Evolutionary conservation across 2,329 filamentous ascomycete genomes (phyloP), one percentile per base, ranked within the genome.

Genomic region (Tricladium varicosporioides): DNA sequence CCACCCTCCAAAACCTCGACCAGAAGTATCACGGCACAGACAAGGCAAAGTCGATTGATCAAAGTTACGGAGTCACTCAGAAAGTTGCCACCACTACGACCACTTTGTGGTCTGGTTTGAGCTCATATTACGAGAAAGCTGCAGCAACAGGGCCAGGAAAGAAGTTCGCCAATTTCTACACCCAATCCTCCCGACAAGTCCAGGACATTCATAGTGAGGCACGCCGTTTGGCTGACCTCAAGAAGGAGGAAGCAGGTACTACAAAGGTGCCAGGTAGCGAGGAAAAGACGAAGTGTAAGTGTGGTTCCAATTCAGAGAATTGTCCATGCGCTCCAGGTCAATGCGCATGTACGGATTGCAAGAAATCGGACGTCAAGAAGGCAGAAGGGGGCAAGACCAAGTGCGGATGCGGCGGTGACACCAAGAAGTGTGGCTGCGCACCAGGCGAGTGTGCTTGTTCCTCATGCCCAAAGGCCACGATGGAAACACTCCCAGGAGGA

Each of bases 101-200:
- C 69, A 81, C 76, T 58, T 71, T 87, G 58, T 76, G 83, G 58
- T 83, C 80, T 59, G 89, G 91, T 33, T 72, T 97, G 60, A 80
- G 80, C 73, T 91, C 88, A 11, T 99, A 97, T 83, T 97, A 97
- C 71, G 93, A 97, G 77, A 95, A 95, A 82, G 93, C 93, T 1
- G 79, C 87, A 56, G 87, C 82, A 71, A 95, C 92, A 0, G 91
- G 92, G 9, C 96, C 92, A 1, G 94, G 94, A 66, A 85, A 92
- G 79, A 91, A 88, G 76, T 77, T 99, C 60, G 88, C 90, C 65
- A 80, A 87, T 61, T 99, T 99, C 77, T 99, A 99, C 76, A 82
- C 86, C 7, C 80, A 91, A 65, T 84, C 89, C 62, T 86, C 88
- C 72, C 91, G 91, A 77, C 92, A 97, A 76, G 92, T 97, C 32